phyloP scores from a whole-genome alignment of 768 basidiomycete genomes.

The Collybia mongolica region DNA sequence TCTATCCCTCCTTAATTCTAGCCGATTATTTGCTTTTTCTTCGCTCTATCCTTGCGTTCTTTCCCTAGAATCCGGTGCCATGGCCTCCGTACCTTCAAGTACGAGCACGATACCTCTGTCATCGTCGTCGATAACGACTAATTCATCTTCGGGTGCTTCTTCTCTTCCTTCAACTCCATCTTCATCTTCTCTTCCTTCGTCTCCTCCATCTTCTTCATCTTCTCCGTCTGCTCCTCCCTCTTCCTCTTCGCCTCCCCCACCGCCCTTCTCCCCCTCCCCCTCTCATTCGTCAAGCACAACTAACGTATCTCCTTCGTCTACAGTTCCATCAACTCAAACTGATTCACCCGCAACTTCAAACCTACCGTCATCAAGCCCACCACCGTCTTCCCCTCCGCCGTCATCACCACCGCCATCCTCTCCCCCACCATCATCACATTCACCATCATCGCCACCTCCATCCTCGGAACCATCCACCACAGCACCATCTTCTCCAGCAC shows the following conservation, averaged over 20 bases:
- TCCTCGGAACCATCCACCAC: background rate
- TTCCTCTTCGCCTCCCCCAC: background rate
- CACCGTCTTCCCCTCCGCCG: background rate
- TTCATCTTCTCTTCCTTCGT: background rate
- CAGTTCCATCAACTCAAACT: background rate
- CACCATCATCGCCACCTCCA: background rate
- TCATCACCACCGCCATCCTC: background rate
- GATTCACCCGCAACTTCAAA: too few relatives aligned
- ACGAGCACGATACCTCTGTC: background rate
- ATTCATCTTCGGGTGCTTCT: background rate
- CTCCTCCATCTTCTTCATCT: background rate
- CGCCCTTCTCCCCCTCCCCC: background rate
- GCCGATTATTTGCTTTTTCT: too few relatives aligned
- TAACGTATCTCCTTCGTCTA: background rate
- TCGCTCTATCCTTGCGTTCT: too few relatives aligned
- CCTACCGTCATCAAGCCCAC: too few relatives aligned
- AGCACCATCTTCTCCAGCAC: background rate
- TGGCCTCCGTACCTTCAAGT: too few relatives aligned
- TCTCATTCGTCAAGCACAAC: background rate
- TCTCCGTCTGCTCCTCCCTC: background rate
- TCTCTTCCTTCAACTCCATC: background rate
- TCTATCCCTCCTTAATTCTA: too few relatives aligned
- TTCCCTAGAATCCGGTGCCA: too few relatives aligned
- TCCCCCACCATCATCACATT: background rate
- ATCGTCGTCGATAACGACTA: background rate